These are phyloP conservation scores for Phytophthora podocarpi DNA, from an alignment of 352 stramenopile species.

Conservation along the genomic window DNA sequence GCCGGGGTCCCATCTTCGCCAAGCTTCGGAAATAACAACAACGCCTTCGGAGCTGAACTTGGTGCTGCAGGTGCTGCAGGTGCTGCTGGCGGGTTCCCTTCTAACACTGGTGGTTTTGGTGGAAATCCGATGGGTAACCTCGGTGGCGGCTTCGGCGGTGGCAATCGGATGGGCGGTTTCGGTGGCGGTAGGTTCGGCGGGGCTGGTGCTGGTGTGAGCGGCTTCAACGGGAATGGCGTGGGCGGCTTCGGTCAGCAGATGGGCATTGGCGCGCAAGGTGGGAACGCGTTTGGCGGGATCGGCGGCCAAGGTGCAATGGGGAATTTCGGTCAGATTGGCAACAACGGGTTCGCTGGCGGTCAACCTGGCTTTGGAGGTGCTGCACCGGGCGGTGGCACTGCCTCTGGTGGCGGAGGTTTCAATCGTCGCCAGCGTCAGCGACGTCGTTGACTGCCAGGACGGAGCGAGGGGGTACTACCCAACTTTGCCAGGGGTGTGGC, in stretches of 20 bases:
- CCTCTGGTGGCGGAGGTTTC: slow-evolving; percentile 12
- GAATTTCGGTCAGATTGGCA: slow-evolving; percentile 14
- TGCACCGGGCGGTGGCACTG: slow-evolving; percentile 3
- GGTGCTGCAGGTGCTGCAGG: not conserved
- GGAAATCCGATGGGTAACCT: slow-evolving; percentile 17
- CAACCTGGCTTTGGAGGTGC: slow-evolving; percentile 6
- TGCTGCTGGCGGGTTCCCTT: slow-evolving; percentile 2
- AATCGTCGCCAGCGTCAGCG: slow-evolving; percentile 16
- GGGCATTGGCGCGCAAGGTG: slow-evolving; percentile 13
- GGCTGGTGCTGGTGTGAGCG: not conserved
- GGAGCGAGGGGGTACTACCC: not conserved
- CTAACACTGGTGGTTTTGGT: not conserved
- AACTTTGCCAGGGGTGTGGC: not conserved
- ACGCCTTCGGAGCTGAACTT: slow-evolving; percentile 4
- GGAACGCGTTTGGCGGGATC: slow-evolving; percentile 10
- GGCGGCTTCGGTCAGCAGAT: slow-evolving; percentile 15
- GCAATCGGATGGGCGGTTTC: slow-evolving; percentile 3
- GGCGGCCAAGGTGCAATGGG: slow-evolving; percentile 7
- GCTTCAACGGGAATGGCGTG: slow-evolving; percentile 3
- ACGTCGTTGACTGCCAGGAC: slow-evolving; percentile 2
- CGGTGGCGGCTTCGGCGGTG: slow-evolving; percentile 6
- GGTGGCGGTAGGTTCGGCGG: slow-evolving; percentile 2
- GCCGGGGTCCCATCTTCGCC: not conserved
- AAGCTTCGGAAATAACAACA: not conserved
- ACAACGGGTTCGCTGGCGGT: slow-evolving; percentile 9